Evolutionary conservation across 2,329 filamentous ascomycete species (phyloP).

Genomic region (Aureobasidium sp.): DNA sequence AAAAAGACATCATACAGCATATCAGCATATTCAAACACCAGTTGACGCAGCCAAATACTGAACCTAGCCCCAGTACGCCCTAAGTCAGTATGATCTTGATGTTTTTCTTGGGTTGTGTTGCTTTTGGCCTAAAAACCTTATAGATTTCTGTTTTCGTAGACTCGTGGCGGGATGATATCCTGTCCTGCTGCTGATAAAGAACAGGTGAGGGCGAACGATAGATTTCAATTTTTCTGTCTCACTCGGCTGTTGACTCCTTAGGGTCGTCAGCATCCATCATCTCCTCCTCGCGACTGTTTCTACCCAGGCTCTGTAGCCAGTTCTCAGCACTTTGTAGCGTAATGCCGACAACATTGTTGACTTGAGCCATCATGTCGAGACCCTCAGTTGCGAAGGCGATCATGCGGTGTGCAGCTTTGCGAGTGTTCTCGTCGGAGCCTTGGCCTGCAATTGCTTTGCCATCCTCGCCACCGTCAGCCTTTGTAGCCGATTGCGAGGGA

Average conservation of each 20-base stretch:
- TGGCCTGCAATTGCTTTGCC: constrained; percentile 16
- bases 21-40: background rate
- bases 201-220: too few relatives aligned
- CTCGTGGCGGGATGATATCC: background rate
- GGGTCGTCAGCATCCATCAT: constrained; percentile 17
- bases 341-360: constrained; percentile 78
- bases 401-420: constrained; percentile 62
- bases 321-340: constrained; percentile 86
- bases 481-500: background rate
- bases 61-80: background rate
- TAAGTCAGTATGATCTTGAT: background rate
- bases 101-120: background rate
- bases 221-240: background rate
- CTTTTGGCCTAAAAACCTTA: background rate
- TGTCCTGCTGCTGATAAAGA: too few relatives aligned
- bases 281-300: constrained; percentile 12
- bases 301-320: constrained; percentile 62
- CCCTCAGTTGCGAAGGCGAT: constrained; percentile 83
- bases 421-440: constrained; percentile 38
- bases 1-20: background rate
- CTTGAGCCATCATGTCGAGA: constrained; percentile 88
- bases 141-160: background rate
- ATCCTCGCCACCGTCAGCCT: constrained; percentile 19
- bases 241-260: background rate
- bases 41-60: background rate